Evolutionary conservation across 2,329 filamentous ascomycete species (phyloP).

Genomic region (Botrytis elliptica): DNA sequence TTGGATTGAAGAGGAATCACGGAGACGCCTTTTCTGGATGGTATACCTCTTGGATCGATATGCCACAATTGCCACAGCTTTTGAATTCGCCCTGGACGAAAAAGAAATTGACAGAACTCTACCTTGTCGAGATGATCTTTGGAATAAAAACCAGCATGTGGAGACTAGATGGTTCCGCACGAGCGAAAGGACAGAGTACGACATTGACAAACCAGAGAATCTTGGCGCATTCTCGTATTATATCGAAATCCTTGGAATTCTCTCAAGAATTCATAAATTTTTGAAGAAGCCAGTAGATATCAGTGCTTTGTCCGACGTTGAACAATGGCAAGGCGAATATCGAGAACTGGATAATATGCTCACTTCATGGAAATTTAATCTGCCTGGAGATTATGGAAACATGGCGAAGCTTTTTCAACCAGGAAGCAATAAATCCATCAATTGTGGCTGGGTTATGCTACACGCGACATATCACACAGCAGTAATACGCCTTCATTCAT

Average conservation of each 20-base stretch:
- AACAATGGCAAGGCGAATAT: slow-evolving; percentile 85
- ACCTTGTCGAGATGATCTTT: slow-evolving; percentile 84
- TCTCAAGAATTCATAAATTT: slow-evolving; percentile 85
- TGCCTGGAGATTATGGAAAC: slow-evolving; percentile 82
- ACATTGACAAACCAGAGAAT: slow-evolving; percentile 71
- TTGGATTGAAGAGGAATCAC: slow-evolving; percentile 86
- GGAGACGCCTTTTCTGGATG: slow-evolving; percentile 89
- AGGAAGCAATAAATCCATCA: slow-evolving; percentile 65
- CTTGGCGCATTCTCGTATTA: slow-evolving; percentile 87
- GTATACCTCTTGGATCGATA: slow-evolving; percentile 88
- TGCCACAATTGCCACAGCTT: slow-evolving; percentile 85
- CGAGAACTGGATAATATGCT: slow-evolving; percentile 79
- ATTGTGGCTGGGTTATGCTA: slow-evolving; percentile 80
- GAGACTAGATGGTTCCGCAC: slow-evolving; percentile 80
- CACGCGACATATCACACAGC: slow-evolving; percentile 80
- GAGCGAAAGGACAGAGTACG: slow-evolving; percentile 55
- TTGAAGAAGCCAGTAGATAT: slow-evolving; percentile 89
- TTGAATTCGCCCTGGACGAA: slow-evolving; percentile 86
- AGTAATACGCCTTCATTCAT: slow-evolving; percentile 86
- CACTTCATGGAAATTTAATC: slow-evolving; percentile 77
- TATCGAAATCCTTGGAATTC: slow-evolving; percentile 82
- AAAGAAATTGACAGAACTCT: slow-evolving; percentile 85
- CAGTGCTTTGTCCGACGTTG: slow-evolving; percentile 76
- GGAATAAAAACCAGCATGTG: slow-evolving; percentile 77
- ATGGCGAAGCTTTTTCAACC: slow-evolving; percentile 75